Evolutionary conservation across 1,139 yeast genomes (phyloP).

Genomic region (Kluyveromyces sp.): DNA sequence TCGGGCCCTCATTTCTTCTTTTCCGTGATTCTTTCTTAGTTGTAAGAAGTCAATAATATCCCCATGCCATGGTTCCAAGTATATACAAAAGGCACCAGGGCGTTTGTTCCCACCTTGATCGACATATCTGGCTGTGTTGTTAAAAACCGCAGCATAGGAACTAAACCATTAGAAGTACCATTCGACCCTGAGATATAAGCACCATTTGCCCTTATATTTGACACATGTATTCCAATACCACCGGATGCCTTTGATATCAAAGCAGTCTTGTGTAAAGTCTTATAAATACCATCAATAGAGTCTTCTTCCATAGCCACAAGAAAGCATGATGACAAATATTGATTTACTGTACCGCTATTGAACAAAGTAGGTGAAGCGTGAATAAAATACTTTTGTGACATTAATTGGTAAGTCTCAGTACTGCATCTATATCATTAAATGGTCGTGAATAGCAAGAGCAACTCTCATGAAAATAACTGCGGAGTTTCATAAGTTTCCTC

Average conservation of each 20-base stretch:
- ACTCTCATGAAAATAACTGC: slow-evolving; percentile 85
- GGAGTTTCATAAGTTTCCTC: slow-evolving; percentile 82
- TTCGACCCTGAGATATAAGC: slow-evolving; percentile 83
- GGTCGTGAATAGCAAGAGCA: slow-evolving; percentile 72
- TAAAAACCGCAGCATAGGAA: slow-evolving; percentile 88
- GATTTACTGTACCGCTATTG: slow-evolving; percentile 81
- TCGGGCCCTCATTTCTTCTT: slow-evolving; percentile 83
- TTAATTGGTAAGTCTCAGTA: slow-evolving; percentile 68
- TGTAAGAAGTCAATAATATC: slow-evolving; percentile 78
- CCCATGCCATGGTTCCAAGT: slow-evolving; percentile 88
- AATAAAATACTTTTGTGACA: slow-evolving; percentile 76
- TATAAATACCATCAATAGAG: slow-evolving; percentile 84
- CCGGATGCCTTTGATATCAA: slow-evolving; percentile 85
- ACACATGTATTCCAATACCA: slow-evolving; percentile 80
- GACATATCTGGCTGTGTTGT: slow-evolving; percentile 84
- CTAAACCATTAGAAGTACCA: slow-evolving; percentile 84
- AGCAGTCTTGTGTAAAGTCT: slow-evolving; percentile 78
- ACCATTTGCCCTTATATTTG: slow-evolving; percentile 76
- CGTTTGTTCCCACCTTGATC: slow-evolving; percentile 93
- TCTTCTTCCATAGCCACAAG: slow-evolving; percentile 80
- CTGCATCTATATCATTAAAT: slow-evolving; percentile 51
- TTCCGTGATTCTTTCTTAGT: slow-evolving; percentile 82
- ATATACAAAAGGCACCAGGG: slow-evolving; percentile 87
- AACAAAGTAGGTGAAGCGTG: slow-evolving; percentile 88
- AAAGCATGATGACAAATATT: slow-evolving; percentile 85